Evolutionary conservation across 2,329 filamentous ascomycete species (phyloP), one percentile per base, ranked within the genome.

Genomic region (Hymenoscyphus infarciens): DNA sequence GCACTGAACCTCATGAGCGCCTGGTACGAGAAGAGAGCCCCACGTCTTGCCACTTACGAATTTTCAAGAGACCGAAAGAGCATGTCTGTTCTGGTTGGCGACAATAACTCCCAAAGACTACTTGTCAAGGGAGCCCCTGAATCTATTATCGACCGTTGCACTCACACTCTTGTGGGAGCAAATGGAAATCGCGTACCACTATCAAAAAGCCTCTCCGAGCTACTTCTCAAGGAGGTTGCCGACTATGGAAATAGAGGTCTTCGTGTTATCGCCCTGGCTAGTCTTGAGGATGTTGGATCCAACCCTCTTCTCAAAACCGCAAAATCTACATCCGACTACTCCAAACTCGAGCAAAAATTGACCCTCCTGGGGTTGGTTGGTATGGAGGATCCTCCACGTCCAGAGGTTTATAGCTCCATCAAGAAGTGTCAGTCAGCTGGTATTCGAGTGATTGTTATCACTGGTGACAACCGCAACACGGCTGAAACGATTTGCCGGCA

Each of bases 11-110:
- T 89, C 71, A 87, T 92, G 63, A 98, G 92, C 80, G 83, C 87
- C 67, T 87, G 88, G 78, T 97, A 97, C 75, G 93, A 96, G 78
- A 82, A 86, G 69, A 83, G 85, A 69, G 85, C 88, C 57, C 86
- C 87, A 59, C 87, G 89, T 52, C 82, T 97, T 62, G 89, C 93
- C 8, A 97, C 92, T 11, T 99, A 92, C 71, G 95, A 99, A 75
- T 99, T 99, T 78, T 98, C 95, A 1, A 88, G 95, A 71, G 95
- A 99, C 77, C 87, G 95, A 66, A 99, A 99, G 85, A 98, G 94
- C 78, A 99, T 99, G 95, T 99, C 95, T 56, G 96, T 99, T 39
- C 80, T 98, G 63, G 91, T 96, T 66, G 84, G 89, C 68, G 83
- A 84, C 61, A 88, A 84, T 61, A 81, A 82, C 57, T 77, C 86